Conservation (phyloP, 306 rosid genomes). For the Castanopsis chinensis region DNA sequence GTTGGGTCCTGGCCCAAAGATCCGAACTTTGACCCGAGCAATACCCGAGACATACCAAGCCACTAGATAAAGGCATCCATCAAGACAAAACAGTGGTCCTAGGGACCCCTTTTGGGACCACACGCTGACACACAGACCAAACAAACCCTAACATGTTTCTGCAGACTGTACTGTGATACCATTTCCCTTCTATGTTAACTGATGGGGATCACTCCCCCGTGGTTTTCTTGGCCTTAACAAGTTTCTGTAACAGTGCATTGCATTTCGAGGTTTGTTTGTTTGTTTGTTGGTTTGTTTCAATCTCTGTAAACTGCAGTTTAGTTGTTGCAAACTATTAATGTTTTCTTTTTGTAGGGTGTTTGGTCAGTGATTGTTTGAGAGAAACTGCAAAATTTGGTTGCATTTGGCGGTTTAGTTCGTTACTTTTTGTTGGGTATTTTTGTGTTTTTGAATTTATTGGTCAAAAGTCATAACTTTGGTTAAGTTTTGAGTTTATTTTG, state of each 20-base stretch:
- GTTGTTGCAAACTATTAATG: neutral
- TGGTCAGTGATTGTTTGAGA: constrained; percentile 1
- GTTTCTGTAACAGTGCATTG: constrained; percentile 2
- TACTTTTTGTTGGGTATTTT: constrained; percentile 14
- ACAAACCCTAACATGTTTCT: neutral
- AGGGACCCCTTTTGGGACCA: neutral
- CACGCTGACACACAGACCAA: neutral
- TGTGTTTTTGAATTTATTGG: neutral
- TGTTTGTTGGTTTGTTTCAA: neutral
- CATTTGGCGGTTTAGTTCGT: constrained; percentile 11
- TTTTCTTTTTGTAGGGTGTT: neutral
- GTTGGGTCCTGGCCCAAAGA: neutral
- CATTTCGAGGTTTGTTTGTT: neutral
- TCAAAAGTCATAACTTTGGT: neutral
- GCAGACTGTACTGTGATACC: neutral
- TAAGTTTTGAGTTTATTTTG: constrained; percentile 8
- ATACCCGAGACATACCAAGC: neutral
- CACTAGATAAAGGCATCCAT: neutral
- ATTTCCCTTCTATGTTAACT: neutral
- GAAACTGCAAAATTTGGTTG: constrained; percentile 8
- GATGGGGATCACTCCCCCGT: neutral
- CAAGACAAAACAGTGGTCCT: neutral
- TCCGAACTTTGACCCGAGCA: constrained; percentile 2
- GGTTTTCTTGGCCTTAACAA: neutral
- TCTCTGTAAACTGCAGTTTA: neutral